Conservation (phyloP, 1,284 basidiomycete species). For the Ceratobasidium sp. region DNA sequence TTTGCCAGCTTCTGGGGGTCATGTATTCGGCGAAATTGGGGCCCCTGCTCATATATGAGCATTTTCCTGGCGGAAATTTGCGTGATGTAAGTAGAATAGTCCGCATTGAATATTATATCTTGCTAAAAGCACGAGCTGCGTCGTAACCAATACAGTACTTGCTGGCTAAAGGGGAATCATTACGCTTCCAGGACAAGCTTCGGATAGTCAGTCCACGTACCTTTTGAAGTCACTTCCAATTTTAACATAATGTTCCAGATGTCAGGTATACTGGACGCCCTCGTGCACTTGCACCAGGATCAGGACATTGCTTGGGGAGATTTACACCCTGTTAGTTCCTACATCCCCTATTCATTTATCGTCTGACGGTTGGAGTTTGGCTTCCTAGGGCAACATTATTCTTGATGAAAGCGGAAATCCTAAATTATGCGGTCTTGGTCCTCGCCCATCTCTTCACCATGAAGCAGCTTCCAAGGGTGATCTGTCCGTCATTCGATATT, state of each 20-base stretch:
- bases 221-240: neutral
- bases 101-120: neutral
- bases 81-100: neutral
- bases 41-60: constrained; percentile 14
- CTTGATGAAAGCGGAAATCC: constrained; percentile 21
- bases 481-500: constrained; percentile 2
- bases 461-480: constrained; percentile 22
- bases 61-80: constrained; percentile 8
- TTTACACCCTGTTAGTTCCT: constrained; percentile 1
- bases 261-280: constrained; percentile 5
- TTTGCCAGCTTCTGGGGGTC: constrained; percentile 20
- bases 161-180: neutral
- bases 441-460: constrained; percentile 18
- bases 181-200: neutral
- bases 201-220: neutral
- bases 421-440: constrained; percentile 18
- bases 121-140: neutral
- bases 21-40: constrained; percentile 17
- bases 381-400: constrained; percentile 6
- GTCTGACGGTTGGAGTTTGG: neutral
- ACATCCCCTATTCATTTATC: neutral
- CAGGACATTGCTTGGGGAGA: constrained; percentile 27
- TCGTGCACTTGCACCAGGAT: constrained; percentile 13
- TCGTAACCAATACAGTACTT: constrained; percentile 7
- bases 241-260: neutral